phyloP scores from a whole-genome alignment of 2,329 filamentous ascomycete genomes.

The Paracamarosporium sp. region DNA sequence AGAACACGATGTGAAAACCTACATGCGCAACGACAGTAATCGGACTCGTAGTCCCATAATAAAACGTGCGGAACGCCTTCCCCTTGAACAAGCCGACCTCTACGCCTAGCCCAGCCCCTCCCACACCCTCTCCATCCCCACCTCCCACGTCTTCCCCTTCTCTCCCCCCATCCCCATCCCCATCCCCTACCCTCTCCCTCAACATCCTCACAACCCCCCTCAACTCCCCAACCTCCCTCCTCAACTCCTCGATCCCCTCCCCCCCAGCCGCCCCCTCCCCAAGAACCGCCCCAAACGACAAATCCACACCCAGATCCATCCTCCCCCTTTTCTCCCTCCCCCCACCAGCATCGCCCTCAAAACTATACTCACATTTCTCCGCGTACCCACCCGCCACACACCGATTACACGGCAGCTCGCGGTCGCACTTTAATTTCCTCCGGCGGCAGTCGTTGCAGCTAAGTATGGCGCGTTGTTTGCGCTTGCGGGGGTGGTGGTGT shows the following conservation, averaged over 20 bases:
- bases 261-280: too few relatives aligned
- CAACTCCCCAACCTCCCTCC: too few relatives aligned
- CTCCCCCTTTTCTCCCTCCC: background rate
- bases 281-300: too few relatives aligned
- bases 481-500: constrained; percentile 13
- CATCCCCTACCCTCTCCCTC: background rate
- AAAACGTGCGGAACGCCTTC: constrained; percentile 48
- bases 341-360: constrained; percentile 10
- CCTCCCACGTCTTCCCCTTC: background rate
- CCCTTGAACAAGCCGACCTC: constrained; percentile 47
- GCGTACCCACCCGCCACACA: constrained; percentile 48
- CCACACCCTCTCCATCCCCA: constrained; percentile 5
- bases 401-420: constrained; percentile 47
- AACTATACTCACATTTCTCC: constrained; percentile 43
- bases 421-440: constrained; percentile 52
- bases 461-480: constrained; percentile 44
- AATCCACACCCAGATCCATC: too few relatives aligned
- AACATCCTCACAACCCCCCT: constrained; percentile 1
- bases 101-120: background rate
- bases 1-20: background rate
- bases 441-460: constrained; percentile 51
- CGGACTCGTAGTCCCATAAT: constrained; percentile 48
- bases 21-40: constrained; percentile 29
- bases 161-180: background rate
- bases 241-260: too few relatives aligned